phyloP scores from a whole-genome alignment of 495 filamentous ascomycete species.

The Tuber aestivum region DNA sequence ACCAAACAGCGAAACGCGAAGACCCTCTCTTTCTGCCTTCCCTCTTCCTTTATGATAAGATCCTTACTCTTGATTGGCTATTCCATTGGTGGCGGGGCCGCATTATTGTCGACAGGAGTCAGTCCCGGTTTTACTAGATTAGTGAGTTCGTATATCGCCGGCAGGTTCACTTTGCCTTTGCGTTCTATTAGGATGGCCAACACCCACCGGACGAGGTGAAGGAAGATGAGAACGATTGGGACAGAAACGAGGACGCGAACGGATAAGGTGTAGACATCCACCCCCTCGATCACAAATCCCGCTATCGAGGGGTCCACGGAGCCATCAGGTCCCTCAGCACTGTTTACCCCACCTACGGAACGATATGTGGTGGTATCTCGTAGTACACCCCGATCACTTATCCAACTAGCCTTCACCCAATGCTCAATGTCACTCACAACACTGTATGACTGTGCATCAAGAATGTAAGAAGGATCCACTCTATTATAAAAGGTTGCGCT shows the following conservation, averaged over 20 bases:
- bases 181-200: too few relatives aligned
- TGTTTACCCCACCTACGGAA: not conserved
- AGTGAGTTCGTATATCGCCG: too few relatives aligned
- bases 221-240: not conserved
- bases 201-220: not conserved
- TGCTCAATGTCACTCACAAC: not conserved
- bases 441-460: not conserved
- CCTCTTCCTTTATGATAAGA: too few relatives aligned
- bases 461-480: not conserved
- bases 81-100: too few relatives aligned
- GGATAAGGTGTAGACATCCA: not conserved
- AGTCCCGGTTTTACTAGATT: too few relatives aligned
- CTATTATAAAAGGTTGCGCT: too few relatives aligned
- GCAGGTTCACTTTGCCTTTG: too few relatives aligned
- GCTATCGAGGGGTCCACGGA: not conserved
- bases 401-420: not conserved
- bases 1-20: too few relatives aligned
- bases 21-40: too few relatives aligned
- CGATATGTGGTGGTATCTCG: not conserved
- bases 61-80: too few relatives aligned
- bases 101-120: too few relatives aligned
- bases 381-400: not conserved
- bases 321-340: not conserved
- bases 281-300: not conserved
- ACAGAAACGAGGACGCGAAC: not conserved